Evolutionary conservation across 75 land plant species (phyloP).

Genomic region (Larix kaempferi): DNA sequence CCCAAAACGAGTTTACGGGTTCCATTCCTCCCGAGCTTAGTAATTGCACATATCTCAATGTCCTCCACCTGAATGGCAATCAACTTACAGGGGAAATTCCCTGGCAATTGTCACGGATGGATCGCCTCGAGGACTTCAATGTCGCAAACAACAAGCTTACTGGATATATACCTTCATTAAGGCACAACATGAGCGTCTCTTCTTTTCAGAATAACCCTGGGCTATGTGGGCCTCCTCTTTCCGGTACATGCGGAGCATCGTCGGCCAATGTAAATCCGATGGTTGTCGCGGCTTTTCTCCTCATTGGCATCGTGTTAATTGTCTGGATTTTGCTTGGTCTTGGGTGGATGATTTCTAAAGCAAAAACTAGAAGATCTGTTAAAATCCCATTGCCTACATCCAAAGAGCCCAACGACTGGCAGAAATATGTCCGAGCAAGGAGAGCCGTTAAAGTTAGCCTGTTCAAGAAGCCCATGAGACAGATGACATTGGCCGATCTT

Average conservation of each 20-base stretch:
- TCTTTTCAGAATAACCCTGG: not conserved
- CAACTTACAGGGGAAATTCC: constrained; percentile 61
- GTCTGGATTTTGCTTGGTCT: not conserved
- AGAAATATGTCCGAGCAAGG: not conserved
- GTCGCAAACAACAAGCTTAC: constrained; percentile 46
- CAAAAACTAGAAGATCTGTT: not conserved
- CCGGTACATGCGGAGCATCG: not conserved
- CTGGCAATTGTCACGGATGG: constrained; percentile 29
- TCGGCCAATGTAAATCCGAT: not conserved
- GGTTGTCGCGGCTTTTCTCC: not conserved
- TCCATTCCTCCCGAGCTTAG: constrained; percentile 43
- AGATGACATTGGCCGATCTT: constrained; percentile 69
- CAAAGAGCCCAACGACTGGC: not conserved
- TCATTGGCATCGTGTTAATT: not conserved
- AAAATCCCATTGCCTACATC: not conserved
- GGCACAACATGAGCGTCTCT: not conserved
- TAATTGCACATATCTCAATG: constrained; percentile 44
- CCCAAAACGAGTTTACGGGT: constrained; percentile 60
- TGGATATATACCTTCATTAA: constrained; percentile 48
- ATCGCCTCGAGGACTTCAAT: constrained; percentile 43
- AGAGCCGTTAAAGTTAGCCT: constrained; percentile 37
- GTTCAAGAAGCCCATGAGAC: constrained; percentile 78
- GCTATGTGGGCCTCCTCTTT: not conserved
- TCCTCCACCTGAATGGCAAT: constrained; percentile 56
- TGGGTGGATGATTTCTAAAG: not conserved